A percentile compares a stretch with the other conserved stretches of the same genome.
These are phyloP conservation scores for Lachnellula willkommii DNA, from an alignment of 2,329 filamentous ascomycete genomes.

Conservation along the genomic window DNA sequence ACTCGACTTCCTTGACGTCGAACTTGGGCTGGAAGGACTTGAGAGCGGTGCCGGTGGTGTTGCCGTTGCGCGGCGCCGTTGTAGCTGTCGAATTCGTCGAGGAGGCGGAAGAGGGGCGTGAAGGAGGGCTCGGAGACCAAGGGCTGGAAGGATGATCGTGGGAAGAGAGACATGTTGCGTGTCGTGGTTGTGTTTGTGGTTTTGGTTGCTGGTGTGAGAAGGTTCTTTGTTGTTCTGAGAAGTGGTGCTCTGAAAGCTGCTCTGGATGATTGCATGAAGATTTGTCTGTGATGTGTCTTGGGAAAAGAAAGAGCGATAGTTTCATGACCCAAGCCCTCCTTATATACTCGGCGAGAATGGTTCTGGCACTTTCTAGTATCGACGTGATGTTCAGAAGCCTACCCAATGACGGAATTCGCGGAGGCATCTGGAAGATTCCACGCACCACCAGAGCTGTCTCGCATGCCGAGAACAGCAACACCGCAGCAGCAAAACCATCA, in stretches of 20 bases:
- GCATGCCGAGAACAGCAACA: too few species aligned
- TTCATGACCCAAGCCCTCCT: neutral
- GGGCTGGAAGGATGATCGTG: slow-evolving; percentile 42
- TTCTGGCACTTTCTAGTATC: slow-evolving; percentile 7
- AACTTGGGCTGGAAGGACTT: slow-evolving; percentile 68
- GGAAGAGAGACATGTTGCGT: slow-evolving; percentile 56
- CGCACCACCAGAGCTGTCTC: too few species aligned
- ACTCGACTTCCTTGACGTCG: slow-evolving; percentile 66
- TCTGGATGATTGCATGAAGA: slow-evolving; percentile 23
- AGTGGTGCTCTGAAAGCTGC: slow-evolving; percentile 17
- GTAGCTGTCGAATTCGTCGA: slow-evolving; percentile 59
- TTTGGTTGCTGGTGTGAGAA: slow-evolving; percentile 23
- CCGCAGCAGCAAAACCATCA: too few species aligned
- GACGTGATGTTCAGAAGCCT: too few species aligned
- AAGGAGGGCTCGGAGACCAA: slow-evolving; percentile 38
- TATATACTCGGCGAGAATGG: slow-evolving; percentile 15
- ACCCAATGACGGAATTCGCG: too few species aligned
- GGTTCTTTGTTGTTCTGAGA: slow-evolving; percentile 5
- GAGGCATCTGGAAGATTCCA: too few species aligned
- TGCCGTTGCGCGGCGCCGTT: slow-evolving; percentile 22
- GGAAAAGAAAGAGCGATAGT: neutral
- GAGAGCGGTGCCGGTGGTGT: slow-evolving; percentile 14
- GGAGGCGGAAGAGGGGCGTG: slow-evolving; percentile 57
- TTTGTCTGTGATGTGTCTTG: slow-evolving; percentile 12
- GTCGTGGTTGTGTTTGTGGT: slow-evolving; percentile 18